Conservation (phyloP, 768 basidiomycete species). For the Daedaleopsis nitida region DNA sequence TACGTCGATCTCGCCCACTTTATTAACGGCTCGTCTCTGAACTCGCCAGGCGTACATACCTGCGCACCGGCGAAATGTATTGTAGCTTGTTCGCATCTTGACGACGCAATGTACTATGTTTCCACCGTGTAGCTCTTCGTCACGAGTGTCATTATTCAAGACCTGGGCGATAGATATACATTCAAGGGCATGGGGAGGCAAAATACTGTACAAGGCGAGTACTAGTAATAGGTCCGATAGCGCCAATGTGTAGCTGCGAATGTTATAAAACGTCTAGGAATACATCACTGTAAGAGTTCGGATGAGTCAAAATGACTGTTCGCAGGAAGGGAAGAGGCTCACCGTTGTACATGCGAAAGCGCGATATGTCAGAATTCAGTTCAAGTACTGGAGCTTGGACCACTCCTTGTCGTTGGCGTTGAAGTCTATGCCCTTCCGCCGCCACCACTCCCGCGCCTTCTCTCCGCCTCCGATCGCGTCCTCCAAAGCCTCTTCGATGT, state of each 20-base stretch:
- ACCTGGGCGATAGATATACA: neutral
- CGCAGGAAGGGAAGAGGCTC: too few relatives aligned
- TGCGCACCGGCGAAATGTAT: neutral
- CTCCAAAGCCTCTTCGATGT: conserved; percentile 89
- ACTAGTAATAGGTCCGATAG: neutral
- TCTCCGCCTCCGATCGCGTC: conserved; percentile 84
- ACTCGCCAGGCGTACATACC: neutral
- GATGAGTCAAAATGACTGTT: neutral
- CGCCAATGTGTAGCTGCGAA: neutral
- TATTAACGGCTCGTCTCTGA: neutral
- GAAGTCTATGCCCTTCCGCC: conserved; percentile 77
- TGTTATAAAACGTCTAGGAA: neutral
- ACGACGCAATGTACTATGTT: neutral
- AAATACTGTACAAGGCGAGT: neutral
- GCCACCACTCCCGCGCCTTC: conserved; percentile 80
- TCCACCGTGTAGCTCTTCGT: neutral
- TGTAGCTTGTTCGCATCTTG: neutral
- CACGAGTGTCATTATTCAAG: neutral
- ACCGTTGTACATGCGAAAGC: neutral
- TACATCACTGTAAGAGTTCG: neutral
- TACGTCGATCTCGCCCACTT: neutral
- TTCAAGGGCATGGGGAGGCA: too few relatives aligned
- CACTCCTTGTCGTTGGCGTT: conserved; percentile 84
- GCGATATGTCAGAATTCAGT: conserved; percentile 32
- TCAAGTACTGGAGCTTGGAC: conserved; percentile 81